Evolutionary conservation across 768 basidiomycete species (phyloP), one percentile per base, ranked within the genome.

Genomic region (Psilocybe azurescens): DNA sequence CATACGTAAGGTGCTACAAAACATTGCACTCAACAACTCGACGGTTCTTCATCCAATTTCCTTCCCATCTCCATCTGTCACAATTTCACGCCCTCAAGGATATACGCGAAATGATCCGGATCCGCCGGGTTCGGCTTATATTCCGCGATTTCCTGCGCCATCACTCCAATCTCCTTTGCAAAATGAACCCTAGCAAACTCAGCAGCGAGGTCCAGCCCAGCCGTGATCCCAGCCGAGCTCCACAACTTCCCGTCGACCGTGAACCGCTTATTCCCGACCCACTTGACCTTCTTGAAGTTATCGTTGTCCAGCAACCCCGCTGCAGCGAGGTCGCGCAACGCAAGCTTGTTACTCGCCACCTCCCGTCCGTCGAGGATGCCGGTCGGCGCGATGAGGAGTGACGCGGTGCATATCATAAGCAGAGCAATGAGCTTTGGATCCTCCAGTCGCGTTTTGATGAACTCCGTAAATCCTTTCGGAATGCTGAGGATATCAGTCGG

Each of bases 201-300:
- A 16, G 69, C 72, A 33, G 67, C 69, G 18, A 75, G 65, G 47
- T 75, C 74, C 33, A 75, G 48, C 2, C 72, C 72, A 9, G 72
- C 63, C 0, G 71, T 75, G 11, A 72, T 56, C 9, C 72, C 73
- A 18, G 65, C 72, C 0, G 68, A 65, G 30, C 70, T 73, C 72
- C 72, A 73, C 3, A 73, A 61, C 61, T 72, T 72, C 18, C 71
- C 70, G 44, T 75, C 74, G 3, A 70, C 59, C 24, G 66, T 66
- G 68, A 72, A 75, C 52, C 71, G 52, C 32, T 65, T 61, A 56
- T 75, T 70, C 18, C 67, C 67, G 10, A 75, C 66, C 74, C 72
- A 73, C 5, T 67, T 72, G 14, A 75, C 72, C 13, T 71, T 70
- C 56, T 62, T 69, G 44, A 61, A 65, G 38, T 39, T 8, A 8